Percentiles rank a stretch among this genome's conserved stretches.
Evolutionary conservation across 208 protist genomes (phyloP).

Genomic region (Trichomonas vaginalis): DNA sequence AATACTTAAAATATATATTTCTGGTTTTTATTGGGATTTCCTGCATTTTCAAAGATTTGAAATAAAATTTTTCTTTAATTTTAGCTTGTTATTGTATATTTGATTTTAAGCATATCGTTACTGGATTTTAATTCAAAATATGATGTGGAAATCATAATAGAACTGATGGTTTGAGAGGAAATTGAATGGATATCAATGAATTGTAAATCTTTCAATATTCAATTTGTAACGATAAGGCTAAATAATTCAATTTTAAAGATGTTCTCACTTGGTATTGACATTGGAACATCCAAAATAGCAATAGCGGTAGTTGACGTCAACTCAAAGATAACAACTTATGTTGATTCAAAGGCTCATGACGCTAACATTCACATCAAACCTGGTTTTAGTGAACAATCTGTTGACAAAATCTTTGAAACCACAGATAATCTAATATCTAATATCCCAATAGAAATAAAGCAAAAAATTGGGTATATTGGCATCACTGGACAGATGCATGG

Average conservation of each 20-base stretch:
- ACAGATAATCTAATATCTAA: background rate
- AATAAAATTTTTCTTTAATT: too few relatives aligned
- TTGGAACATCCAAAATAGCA: background rate
- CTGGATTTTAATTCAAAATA: too few relatives aligned
- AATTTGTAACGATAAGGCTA: too few relatives aligned
- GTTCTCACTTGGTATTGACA: background rate
- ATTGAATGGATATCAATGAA: too few relatives aligned
- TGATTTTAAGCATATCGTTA: too few relatives aligned
- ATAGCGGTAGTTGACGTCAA: background rate
- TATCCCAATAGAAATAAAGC: background rate
- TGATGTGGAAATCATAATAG: too few relatives aligned
- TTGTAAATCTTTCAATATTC: too few relatives aligned
- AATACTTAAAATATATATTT: too few relatives aligned
- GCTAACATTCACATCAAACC: background rate
- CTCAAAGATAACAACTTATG: background rate
- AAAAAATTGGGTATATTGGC: background rate
- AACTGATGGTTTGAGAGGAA: too few relatives aligned
- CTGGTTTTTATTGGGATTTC: too few relatives aligned
- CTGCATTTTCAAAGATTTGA: too few relatives aligned
- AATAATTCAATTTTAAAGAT: background rate
- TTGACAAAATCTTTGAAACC: background rate
- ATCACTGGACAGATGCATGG: slow-evolving; percentile 1
- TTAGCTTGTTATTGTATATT: too few relatives aligned
- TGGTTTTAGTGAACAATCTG: background rate
- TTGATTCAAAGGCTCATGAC: background rate